Conservation (phyloP, 2,329 filamentous ascomycete species). For the Coleophoma cylindrospora region DNA sequence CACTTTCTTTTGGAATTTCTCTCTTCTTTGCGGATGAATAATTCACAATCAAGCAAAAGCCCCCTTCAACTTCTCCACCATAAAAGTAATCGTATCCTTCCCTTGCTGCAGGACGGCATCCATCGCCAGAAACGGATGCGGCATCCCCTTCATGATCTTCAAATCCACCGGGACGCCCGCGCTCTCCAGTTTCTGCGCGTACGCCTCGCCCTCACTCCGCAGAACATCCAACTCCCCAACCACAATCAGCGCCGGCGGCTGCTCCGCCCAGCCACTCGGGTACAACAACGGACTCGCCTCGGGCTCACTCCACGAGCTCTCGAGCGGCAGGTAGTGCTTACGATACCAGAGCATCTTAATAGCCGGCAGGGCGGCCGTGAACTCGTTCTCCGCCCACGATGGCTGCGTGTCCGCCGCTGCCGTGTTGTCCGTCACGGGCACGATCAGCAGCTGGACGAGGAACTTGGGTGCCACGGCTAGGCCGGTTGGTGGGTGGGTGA, state of each 20-base stretch:
- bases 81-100: slow-evolving; percentile 39
- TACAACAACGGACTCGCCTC: slow-evolving; percentile 52
- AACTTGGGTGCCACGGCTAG: slow-evolving; percentile 29
- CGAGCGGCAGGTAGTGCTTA: slow-evolving; percentile 48
- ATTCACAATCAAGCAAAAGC: slow-evolving; percentile 8
- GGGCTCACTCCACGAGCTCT: slow-evolving; percentile 38
- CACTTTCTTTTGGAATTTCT: too few species aligned
- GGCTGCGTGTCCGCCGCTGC: slow-evolving; percentile 36
- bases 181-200: slow-evolving; percentile 39
- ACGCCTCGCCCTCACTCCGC: slow-evolving; percentile 45
- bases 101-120: slow-evolving; percentile 48
- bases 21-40: too few species aligned
- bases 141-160: slow-evolving; percentile 47
- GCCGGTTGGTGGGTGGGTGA: neutral
- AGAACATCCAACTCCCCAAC: slow-evolving; percentile 53
- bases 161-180: slow-evolving; percentile 43
- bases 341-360: slow-evolving; percentile 58
- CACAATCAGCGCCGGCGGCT: slow-evolving; percentile 47
- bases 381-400: slow-evolving; percentile 45
- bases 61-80: slow-evolving; percentile 17
- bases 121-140: slow-evolving; percentile 55
- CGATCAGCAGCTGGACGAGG: slow-evolving; percentile 45
- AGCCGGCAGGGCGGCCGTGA: slow-evolving; percentile 46
- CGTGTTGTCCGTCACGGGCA: slow-evolving; percentile 55
- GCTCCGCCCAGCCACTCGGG: slow-evolving; percentile 39